These are phyloP conservation scores for Parastagonospora nodorum DNA, from an alignment of 2,329 filamentous ascomycete species.

Conservation along the genomic window DNA sequence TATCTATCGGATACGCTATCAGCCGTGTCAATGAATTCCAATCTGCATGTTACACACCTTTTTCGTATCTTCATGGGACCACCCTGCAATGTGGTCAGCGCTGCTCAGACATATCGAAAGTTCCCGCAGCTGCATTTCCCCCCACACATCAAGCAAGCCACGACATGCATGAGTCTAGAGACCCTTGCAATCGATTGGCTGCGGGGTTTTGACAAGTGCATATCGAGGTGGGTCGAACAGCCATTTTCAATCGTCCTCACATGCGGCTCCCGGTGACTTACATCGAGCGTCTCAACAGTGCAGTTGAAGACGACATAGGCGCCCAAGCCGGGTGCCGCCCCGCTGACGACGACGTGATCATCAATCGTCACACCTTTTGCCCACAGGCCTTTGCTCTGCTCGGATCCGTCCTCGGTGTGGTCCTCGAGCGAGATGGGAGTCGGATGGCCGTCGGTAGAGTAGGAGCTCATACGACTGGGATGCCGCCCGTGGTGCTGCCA, in stretches of 20 bases:
- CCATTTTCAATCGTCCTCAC: conserved; percentile 1
- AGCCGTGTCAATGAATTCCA: conserved; percentile 15
- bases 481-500: conserved; percentile 52
- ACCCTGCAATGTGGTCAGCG: conserved; percentile 46
- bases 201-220: conserved; percentile 7
- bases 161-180: background rate
- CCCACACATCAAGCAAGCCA: background rate
- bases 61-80: conserved; percentile 64
- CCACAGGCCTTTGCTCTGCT: conserved; percentile 64
- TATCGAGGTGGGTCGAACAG: conserved; percentile 10
- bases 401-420: conserved; percentile 64
- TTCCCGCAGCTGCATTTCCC: background rate
- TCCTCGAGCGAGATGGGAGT: conserved; percentile 66
- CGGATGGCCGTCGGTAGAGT: conserved; percentile 42
- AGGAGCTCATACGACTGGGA: conserved; percentile 42
- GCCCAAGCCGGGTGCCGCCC: conserved; percentile 65
- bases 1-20: conserved; percentile 61
- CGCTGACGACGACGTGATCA: conserved; percentile 66
- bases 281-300: conserved; percentile 81
- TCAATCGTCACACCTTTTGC: conserved; percentile 65
- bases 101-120: background rate
- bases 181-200: conserved; percentile 20
- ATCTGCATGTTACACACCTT: conserved; percentile 49
- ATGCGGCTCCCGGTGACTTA: conserved; percentile 53
- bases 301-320: conserved; percentile 97